Percentiles rank a stretch among this genome's conserved stretches.
phyloP scores from a whole-genome alignment of 2,329 filamentous ascomycete genomes.

The Trichophyton schoenleinii region DNA sequence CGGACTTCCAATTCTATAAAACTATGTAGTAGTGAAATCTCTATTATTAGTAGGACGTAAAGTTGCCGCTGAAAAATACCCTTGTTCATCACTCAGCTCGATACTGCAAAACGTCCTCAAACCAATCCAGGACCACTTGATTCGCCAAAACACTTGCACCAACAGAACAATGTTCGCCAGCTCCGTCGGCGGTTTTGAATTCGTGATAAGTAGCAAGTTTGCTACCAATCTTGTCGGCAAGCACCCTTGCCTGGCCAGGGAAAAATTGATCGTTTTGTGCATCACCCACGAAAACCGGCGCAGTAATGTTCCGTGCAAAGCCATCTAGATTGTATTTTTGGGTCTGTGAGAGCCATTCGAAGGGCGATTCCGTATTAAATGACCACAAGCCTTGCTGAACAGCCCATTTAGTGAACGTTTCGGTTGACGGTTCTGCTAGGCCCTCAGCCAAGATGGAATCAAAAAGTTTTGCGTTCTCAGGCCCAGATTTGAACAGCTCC shows the following conservation, averaged over 20 bases:
- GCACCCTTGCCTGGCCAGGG: conserved; percentile 13
- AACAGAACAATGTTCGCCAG: conserved; percentile 17
- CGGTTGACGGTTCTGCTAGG: conserved; percentile 3
- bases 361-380: conserved; percentile 22
- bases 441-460: conserved; percentile 10
- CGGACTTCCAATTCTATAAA: too few species aligned
- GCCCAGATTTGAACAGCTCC: background rate
- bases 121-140: background rate
- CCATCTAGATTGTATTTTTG: conserved; percentile 13
- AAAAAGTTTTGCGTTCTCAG: background rate
- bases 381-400: conserved; percentile 26
- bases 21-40: too few species aligned
- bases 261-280: conserved; percentile 16
- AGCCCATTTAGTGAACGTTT: conserved; percentile 20
- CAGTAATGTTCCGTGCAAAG: conserved; percentile 15
- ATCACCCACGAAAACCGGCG: conserved; percentile 17
- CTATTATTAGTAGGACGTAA: too few species aligned
- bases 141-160: conserved; percentile 11
- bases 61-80: background rate
- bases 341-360: conserved; percentile 17
- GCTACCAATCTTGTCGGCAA: conserved; percentile 15
- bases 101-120: background rate
- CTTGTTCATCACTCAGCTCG: background rate
- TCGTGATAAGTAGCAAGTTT: conserved; percentile 12
- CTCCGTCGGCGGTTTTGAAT: conserved; percentile 13